A percentile compares a stretch with the other conserved stretches of the same genome.
These are phyloP conservation scores for Solanum pimpinellifolium DNA, from an alignment of 257 asterid species.

Conservation along the genomic window DNA sequence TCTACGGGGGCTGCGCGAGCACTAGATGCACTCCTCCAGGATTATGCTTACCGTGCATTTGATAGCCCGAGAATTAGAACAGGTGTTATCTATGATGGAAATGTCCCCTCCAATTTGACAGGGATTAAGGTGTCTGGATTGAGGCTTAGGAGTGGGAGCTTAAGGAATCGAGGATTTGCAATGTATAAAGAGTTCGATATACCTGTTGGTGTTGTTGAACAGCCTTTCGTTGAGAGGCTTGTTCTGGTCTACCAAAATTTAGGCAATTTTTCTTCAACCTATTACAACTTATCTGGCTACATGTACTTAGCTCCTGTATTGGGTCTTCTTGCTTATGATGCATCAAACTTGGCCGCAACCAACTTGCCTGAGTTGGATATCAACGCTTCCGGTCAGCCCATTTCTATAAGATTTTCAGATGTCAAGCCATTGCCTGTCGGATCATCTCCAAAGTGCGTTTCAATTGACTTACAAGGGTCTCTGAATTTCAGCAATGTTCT, in stretches of 20 bases:
- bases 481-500: constrained; percentile 33
- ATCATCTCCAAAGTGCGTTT: constrained; percentile 39
- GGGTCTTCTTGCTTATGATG: constrained; percentile 65
- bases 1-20: constrained; percentile 22
- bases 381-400: constrained; percentile 33
- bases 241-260: constrained; percentile 56
- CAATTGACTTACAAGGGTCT: constrained; percentile 32
- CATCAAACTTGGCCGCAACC: constrained; percentile 30
- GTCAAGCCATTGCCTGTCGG: constrained; percentile 20
- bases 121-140: constrained; percentile 49
- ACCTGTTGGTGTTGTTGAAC: constrained; percentile 37
- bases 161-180: constrained; percentile 29
- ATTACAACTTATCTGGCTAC: constrained; percentile 35
- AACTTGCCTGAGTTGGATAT: constrained; percentile 36
- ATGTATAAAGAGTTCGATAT: constrained; percentile 42
- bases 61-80: constrained; percentile 25
- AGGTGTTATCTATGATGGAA: constrained; percentile 41
- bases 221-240: constrained; percentile 51
- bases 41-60: constrained; percentile 42
- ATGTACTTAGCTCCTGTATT: constrained; percentile 44
- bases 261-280: constrained; percentile 36
- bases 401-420: constrained; percentile 36
- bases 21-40: constrained; percentile 51
- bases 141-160: constrained; percentile 71
- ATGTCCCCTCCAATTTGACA: constrained; percentile 37